Conservation (phyloP, 495 filamentous ascomycete genomes). For the Cryomyces antarcticus region DNA sequence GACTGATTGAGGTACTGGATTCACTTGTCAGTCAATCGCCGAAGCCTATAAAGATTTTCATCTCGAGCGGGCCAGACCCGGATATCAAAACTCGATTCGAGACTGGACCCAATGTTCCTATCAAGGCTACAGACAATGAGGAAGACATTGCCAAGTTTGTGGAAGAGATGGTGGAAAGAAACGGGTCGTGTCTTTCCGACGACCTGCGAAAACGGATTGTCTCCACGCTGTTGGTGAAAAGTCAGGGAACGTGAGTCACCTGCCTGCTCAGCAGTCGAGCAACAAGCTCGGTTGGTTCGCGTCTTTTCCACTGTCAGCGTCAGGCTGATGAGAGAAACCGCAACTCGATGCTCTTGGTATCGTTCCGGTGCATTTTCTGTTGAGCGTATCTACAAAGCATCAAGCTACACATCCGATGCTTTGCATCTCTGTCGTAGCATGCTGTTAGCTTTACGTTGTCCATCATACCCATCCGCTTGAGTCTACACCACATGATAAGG, state of each 20-base stretch:
- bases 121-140: slow-evolving; percentile 16
- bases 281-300: too few relatives aligned
- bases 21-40: slow-evolving; percentile 10
- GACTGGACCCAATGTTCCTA: slow-evolving; percentile 14
- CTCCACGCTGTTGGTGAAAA: background rate
- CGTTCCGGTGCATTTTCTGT: too few relatives aligned
- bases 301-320: too few relatives aligned
- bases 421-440: too few relatives aligned
- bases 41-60: slow-evolving; percentile 22
- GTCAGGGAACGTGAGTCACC: background rate
- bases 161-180: slow-evolving; percentile 1
- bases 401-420: too few relatives aligned
- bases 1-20: background rate
- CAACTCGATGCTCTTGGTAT: too few relatives aligned
- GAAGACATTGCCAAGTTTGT: slow-evolving; percentile 15
- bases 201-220: too few relatives aligned
- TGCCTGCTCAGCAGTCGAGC: too few relatives aligned
- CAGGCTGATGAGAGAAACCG: too few relatives aligned
- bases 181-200: too few relatives aligned
- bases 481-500: background rate
- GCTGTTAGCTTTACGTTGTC: background rate
- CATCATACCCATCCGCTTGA: background rate
- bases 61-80: slow-evolving; percentile 24
- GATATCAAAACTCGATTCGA: slow-evolving; percentile 15
- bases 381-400: too few relatives aligned